Percentiles rank a stretch among this genome's conserved stretches.
These are phyloP conservation scores for Tylopilus cervinicoccineus DNA, from an alignment of 768 basidiomycete species.

Conservation along the genomic window DNA sequence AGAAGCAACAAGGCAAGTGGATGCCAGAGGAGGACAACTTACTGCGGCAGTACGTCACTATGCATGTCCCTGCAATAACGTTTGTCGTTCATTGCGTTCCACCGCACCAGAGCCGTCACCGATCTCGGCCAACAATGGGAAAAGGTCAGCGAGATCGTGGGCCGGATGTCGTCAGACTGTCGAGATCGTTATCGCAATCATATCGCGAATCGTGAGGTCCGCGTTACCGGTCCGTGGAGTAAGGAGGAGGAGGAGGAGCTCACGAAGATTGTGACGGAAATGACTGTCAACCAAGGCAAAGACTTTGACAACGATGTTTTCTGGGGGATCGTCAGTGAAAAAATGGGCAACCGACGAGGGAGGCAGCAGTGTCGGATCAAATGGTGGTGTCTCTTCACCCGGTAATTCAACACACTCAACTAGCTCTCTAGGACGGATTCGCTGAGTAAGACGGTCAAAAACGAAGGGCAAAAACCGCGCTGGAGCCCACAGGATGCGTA, in stretches of 20 bases:
- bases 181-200: conserved; percentile 86
- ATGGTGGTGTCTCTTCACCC: conserved; percentile 48
- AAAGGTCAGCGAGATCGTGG: conserved; percentile 65
- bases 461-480: conserved; percentile 62
- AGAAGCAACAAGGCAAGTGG: conserved; percentile 72
- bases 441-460: conserved; percentile 67
- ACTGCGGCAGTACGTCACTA: conserved; percentile 52
- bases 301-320: conserved; percentile 76
- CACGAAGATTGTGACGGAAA: conserved; percentile 68
- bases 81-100: conserved; percentile 2
- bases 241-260: conserved; percentile 75
- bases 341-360: conserved; percentile 72
- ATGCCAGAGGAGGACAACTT: conserved; percentile 55
- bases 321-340: conserved; percentile 73
- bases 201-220: conserved; percentile 60
- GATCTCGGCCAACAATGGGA: conserved; percentile 79
- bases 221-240: conserved; percentile 70
- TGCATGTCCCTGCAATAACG: background rate
- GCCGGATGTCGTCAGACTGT: conserved; percentile 76
- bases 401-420: conserved; percentile 1
- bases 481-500: conserved; percentile 77
- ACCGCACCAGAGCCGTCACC: conserved; percentile 52
- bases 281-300: conserved; percentile 70
- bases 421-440: conserved; percentile 61
- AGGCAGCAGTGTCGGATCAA: conserved; percentile 86